A percentile compares a stretch with the other conserved stretches of the same genome.
phyloP scores from a whole-genome alignment of 202 grass and related monocot genomes.

The Schoenoplectus triqueter region DNA sequence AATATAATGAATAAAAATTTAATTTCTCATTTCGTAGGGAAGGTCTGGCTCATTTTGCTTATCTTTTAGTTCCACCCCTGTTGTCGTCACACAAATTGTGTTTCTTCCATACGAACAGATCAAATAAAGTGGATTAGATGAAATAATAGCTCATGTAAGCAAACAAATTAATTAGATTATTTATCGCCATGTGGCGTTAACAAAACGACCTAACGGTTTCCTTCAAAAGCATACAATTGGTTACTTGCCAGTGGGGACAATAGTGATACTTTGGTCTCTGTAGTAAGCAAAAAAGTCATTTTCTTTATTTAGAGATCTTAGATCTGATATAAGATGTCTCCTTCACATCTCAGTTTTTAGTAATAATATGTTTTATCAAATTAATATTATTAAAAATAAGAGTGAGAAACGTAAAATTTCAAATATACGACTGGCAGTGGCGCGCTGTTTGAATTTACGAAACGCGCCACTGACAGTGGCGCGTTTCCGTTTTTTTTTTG shows the following conservation, averaged over 20 bases:
- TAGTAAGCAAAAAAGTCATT: slow-evolving; percentile 18
- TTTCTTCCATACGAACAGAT: background rate
- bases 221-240: background rate
- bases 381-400: too few species aligned
- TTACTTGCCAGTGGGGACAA: slow-evolving; percentile 29
- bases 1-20: too few species aligned
- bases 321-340: slow-evolving; percentile 15
- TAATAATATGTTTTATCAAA: too few species aligned
- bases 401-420: too few species aligned
- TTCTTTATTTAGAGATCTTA: slow-evolving; percentile 7
- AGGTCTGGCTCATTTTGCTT: too few species aligned
- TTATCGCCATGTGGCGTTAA: background rate
- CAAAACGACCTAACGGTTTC: background rate
- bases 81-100: background rate
- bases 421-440: too few species aligned
- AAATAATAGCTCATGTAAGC: background rate
- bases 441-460: too few species aligned
- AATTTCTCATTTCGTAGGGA: too few species aligned
- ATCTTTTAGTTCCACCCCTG: too few species aligned
- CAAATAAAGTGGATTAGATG: background rate
- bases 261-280: slow-evolving; percentile 24
- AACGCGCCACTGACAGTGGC: too few species aligned
- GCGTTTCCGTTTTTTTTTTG: too few species aligned
- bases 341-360: too few species aligned
- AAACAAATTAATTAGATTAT: slow-evolving; percentile 4